Base-by-base conservation (phyloP, 2,329 filamentous ascomycete genomes). In the Monosporascus cannonballus region DNA sequence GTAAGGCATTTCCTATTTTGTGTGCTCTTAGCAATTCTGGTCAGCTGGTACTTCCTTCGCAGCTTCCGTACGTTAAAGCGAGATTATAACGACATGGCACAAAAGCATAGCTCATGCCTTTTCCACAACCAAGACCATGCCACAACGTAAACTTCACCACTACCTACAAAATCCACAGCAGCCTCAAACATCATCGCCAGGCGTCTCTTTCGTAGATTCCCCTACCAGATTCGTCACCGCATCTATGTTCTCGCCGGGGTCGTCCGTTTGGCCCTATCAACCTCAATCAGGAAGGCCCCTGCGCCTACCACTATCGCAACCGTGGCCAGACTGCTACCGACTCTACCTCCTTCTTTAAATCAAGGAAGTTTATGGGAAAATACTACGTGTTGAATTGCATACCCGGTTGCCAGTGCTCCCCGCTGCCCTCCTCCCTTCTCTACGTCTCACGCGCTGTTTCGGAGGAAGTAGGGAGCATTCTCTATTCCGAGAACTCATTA, bases 181-280 rank as follows among this genome's bases (percentile, higher is more conserved):
- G 20, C 20, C 20, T 2, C 20, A 22, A 22, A 22, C 25, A 27
- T 27, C 25, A 27, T 27, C 7, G 6, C 24, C 24, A 27, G 7
- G 3, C 25, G 25, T 7, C 7, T 27, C 7, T 18, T 48, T 52
- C 25, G 24, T 52, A 17, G 17, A 52, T 37, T 52, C 6, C 47
- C 51, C 22, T 52, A 49, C 46, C 46, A 44, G 6, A n/a, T 22
- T 37, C 51, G 51, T 17, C n/a, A 38, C 38, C 51, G 51, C 36
- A 49, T 52, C 18, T 52, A 52, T 18, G 1, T 52, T 22, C 39
- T 52, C 18, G 47, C 45, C 6, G 47, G 51, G 2, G 38, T 52
- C 15, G 47, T 52, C 9, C 47, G 51, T 18, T 52, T 18, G 46
- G 46, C 36, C 47, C 47, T 17, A 45, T 52, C 47, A 52, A 48